Percentiles rank a stretch among this genome's conserved stretches.
Conservation (phyloP, 2,329 filamentous ascomycete genomes). For the Orbilia blumenaviensis region DNA sequence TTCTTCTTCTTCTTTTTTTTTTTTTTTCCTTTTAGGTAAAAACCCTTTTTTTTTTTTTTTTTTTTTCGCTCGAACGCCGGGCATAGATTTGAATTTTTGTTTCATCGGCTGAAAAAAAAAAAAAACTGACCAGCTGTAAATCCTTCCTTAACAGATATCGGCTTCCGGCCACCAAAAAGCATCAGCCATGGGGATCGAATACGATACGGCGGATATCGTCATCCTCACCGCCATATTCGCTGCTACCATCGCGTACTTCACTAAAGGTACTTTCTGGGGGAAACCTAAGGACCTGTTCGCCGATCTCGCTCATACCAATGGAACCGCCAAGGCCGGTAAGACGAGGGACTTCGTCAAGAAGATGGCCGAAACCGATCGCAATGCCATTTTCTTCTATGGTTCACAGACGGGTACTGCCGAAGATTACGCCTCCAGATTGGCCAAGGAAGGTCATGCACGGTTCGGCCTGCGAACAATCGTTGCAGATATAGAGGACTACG, state of each 20-base stretch:
- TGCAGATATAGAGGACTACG: conserved; percentile 96
- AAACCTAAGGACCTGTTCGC: conserved; percentile 89
- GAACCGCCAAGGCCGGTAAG: conserved; percentile 74
- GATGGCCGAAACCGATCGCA: conserved; percentile 94
- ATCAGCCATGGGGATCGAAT: conserved; percentile 77
- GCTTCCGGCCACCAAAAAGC: not conserved
- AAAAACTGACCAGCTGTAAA: not conserved
- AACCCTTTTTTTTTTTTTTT: not conserved
- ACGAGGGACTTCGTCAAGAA: conserved; percentile 94
- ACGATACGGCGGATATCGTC: conserved; percentile 93
- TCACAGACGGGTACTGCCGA: conserved; percentile 98
- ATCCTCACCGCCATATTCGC: conserved; percentile 86
- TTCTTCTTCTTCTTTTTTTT: not conserved
- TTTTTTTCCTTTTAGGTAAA: not conserved
- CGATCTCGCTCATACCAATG: conserved; percentile 71
- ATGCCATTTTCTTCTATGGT: conserved; percentile 97
- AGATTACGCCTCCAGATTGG: conserved; percentile 93
- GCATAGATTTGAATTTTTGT: no score
- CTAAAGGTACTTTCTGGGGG: conserved; percentile 94
- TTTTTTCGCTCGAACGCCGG: no score
- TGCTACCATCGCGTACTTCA: conserved; percentile 93
- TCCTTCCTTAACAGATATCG: not conserved
- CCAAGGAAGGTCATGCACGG: conserved; percentile 95
- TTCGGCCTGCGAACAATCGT: conserved; percentile 99
- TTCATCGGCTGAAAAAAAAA: not conserved